phyloP scores from a whole-genome alignment of 1,284 basidiomycete genomes.

The Blastosporella zonata region DNA sequence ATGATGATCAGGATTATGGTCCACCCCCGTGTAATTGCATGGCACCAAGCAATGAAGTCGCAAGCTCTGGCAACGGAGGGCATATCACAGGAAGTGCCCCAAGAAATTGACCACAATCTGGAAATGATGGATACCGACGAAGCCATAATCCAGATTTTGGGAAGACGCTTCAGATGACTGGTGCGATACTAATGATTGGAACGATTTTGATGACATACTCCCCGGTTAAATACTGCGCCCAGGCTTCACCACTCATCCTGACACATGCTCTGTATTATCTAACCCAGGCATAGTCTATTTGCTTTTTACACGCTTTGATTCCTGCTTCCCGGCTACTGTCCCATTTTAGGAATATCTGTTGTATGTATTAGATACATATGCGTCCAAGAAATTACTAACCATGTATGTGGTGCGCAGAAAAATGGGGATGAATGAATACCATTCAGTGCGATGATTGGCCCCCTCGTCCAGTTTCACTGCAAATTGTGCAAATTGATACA shows the following conservation, averaged over 20 bases:
- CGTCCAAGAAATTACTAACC: no score
- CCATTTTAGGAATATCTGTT: no score
- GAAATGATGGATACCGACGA: constrained; percentile 26
- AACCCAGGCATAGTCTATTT: no score
- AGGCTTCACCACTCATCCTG: neutral
- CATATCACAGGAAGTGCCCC: neutral
- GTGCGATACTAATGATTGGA: neutral
- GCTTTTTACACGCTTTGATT: no score
- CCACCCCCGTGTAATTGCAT: constrained; percentile 31
- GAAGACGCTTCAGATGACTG: constrained; percentile 6
- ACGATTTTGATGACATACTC: neutral
- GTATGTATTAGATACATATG: no score
- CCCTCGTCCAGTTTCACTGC: no score
- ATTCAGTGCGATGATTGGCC: no score
- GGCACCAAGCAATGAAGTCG: constrained; percentile 24
- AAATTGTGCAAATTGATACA: no score
- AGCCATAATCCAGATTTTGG: constrained; percentile 20
- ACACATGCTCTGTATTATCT: no score
- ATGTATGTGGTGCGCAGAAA: no score
- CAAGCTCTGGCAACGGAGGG: neutral
- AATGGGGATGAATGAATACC: no score
- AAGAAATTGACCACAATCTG: constrained; percentile 11
- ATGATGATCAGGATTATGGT: constrained; percentile 27
- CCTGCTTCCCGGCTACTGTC: no score
- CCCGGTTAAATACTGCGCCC: neutral